phyloP scores from a whole-genome alignment of 371 early-diverging fungal genomes.

The Syncephalis fuscata region DNA sequence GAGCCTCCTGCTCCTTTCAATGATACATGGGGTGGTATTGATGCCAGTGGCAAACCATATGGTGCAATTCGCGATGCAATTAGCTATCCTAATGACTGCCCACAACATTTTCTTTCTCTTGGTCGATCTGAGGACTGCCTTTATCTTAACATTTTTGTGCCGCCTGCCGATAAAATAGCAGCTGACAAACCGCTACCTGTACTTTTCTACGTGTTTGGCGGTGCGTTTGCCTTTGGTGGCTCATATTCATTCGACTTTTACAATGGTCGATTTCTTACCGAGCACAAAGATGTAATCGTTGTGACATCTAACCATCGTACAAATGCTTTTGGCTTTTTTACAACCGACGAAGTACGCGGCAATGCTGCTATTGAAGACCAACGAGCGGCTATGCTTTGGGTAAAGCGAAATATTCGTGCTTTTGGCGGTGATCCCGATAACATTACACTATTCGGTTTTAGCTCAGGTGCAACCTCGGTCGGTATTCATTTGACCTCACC shows the following conservation, averaged over 20 bases:
- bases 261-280: background rate
- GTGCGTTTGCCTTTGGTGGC: slow-evolving; percentile 8
- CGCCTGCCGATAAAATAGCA: background rate
- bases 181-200: slow-evolving; percentile 10
- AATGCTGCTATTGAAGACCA: slow-evolving; percentile 14
- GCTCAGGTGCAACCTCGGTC: slow-evolving; percentile 25
- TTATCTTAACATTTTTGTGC: slow-evolving; percentile 14
- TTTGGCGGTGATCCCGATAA: slow-evolving; percentile 23
- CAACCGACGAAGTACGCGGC: slow-evolving; percentile 12
- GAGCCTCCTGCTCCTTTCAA: too few species aligned
- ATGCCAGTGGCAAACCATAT: slow-evolving; percentile 10
- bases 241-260: slow-evolving; percentile 9
- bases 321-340: slow-evolving; percentile 12
- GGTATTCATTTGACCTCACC: slow-evolving; percentile 13
- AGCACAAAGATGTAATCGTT: slow-evolving; percentile 9
- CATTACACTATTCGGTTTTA: slow-evolving; percentile 25
- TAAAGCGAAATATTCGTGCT: slow-evolving; percentile 17
- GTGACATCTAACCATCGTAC: slow-evolving; percentile 14
- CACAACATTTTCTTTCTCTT: background rate
- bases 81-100: slow-evolving; percentile 6
- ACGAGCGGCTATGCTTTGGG: slow-evolving; percentile 24
- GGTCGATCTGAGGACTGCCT: slow-evolving; percentile 5
- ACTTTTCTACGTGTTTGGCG: slow-evolving; percentile 11
- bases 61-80: slow-evolving; percentile 9
- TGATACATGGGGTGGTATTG: too few species aligned